Percentiles rank a stretch among this genome's conserved stretches.
These are phyloP conservation scores for Buddleja alternifolia DNA, from an alignment of 257 asterid species.

Conservation along the genomic window DNA sequence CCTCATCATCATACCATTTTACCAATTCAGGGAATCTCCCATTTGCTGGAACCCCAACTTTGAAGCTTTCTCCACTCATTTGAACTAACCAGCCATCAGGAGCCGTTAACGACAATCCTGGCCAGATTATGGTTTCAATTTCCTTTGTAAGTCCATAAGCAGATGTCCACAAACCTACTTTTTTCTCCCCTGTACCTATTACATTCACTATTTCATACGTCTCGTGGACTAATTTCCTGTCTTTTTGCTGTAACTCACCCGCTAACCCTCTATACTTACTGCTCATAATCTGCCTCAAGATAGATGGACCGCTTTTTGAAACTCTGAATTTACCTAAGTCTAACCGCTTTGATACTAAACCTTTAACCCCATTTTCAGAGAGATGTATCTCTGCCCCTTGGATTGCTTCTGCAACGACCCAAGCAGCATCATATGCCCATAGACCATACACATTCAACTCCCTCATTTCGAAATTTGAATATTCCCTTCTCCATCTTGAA, in stretches of 20 bases:
- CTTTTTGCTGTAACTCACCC: conserved; percentile 33
- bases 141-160: conserved; percentile 34
- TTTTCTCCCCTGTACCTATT: conserved; percentile 37
- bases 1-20: background rate
- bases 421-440: conserved; percentile 50
- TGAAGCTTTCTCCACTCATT: conserved; percentile 5
- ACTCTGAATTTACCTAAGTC: conserved; percentile 12
- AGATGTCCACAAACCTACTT: conserved; percentile 50
- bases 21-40: conserved; percentile 33
- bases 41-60: conserved; percentile 29
- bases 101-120: conserved; percentile 27
- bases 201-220: conserved; percentile 43
- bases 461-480: conserved; percentile 22
- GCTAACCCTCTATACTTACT: conserved; percentile 30
- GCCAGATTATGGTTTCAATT: conserved; percentile 40
- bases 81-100: conserved; percentile 13
- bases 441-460: conserved; percentile 33
- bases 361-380: background rate
- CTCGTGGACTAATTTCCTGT: conserved; percentile 36
- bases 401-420: conserved; percentile 42
- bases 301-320: conserved; percentile 22
- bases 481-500: conserved; percentile 42
- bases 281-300: conserved; percentile 29
- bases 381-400: conserved; percentile 20
- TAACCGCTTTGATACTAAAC: conserved; percentile 1